A percentile compares a stretch with the other conserved stretches of the same genome.
Evolutionary conservation across 495 filamentous ascomycete species (phyloP).

Genomic region (Penicillium macrosclerotiorum): DNA sequence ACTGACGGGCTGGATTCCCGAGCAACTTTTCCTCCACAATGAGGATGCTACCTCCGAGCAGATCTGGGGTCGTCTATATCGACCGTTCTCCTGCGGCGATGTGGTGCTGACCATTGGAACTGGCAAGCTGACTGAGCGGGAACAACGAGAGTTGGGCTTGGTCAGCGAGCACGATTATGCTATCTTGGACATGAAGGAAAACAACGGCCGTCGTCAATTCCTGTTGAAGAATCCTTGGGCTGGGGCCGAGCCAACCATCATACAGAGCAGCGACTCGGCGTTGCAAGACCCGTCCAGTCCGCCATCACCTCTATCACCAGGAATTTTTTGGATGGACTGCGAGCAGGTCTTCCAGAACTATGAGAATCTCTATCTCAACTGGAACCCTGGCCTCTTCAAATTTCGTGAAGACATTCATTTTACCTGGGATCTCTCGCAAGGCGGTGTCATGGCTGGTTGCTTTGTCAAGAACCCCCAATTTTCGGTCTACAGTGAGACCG

Average conservation of each 20-base stretch:
- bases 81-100: conserved; percentile 72
- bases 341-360: conserved; percentile 85
- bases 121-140: conserved; percentile 66
- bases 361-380: conserved; percentile 93
- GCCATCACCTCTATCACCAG: conserved; percentile 45
- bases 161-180: conserved; percentile 93
- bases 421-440: conserved; percentile 71
- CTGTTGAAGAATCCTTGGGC: conserved; percentile 97
- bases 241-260: conserved; percentile 51
- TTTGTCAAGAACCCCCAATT: conserved; percentile 85
- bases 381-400: conserved; percentile 85
- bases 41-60: conserved; percentile 72
- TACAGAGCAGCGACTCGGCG: conserved; percentile 9
- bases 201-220: conserved; percentile 60
- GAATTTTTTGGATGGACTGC: conserved; percentile 89
- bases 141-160: conserved; percentile 78
- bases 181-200: conserved; percentile 73
- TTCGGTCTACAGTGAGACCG: conserved; percentile 54
- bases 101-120: conserved; percentile 90
- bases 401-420: conserved; percentile 87
- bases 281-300: conserved; percentile 10
- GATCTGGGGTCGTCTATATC: conserved; percentile 76
- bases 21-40: conserved; percentile 86
- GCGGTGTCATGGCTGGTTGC: conserved; percentile 53
- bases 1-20: conserved; percentile 92